These are phyloP conservation scores for Barnettozyma siamensis DNA, from an alignment of 805 yeast genomes.

Conservation along the genomic window DNA sequence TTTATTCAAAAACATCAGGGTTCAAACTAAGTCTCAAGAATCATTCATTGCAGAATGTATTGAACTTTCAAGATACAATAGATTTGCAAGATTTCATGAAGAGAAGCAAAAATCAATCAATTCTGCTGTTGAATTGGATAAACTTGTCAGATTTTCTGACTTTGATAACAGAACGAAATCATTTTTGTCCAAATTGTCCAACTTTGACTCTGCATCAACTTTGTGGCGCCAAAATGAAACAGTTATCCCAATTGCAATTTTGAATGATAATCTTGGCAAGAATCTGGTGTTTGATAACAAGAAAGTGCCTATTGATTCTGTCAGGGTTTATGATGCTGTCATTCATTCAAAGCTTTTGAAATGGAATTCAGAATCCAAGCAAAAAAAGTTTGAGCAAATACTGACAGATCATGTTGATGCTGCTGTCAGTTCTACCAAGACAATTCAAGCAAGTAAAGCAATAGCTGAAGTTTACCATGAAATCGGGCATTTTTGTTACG, in stretches of 20 bases:
- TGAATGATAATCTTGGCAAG: slow-evolving; percentile 29
- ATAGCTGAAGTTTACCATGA: slow-evolving; percentile 46
- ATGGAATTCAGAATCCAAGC: slow-evolving; percentile 70
- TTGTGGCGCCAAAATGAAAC: slow-evolving; percentile 63
- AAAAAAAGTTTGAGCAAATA: slow-evolving; percentile 56
- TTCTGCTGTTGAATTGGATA: slow-evolving; percentile 40
- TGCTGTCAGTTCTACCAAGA: slow-evolving; percentile 12
- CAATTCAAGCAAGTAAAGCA: slow-evolving; percentile 20
- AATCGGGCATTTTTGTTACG: slow-evolving; percentile 70
- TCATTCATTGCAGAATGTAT: slow-evolving; percentile 23
- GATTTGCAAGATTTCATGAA: slow-evolving; percentile 31
- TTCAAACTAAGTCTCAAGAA: slow-evolving; percentile 4
- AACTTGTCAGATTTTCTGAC: slow-evolving; percentile 25
- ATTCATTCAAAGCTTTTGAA: slow-evolving; percentile 42
- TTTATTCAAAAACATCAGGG: slow-evolving; percentile 15
- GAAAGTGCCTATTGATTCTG: slow-evolving; percentile 3
- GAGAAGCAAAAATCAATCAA: slow-evolving; percentile 47
- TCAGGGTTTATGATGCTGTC: slow-evolving; percentile 20
- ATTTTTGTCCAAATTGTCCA: slow-evolving; percentile 12
- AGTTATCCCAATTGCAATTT: slow-evolving; percentile 49
- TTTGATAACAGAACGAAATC: neutral
- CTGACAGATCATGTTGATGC: slow-evolving; percentile 49
- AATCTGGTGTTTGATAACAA: slow-evolving; percentile 6
- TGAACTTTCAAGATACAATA: slow-evolving; percentile 40
- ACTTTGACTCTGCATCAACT: slow-evolving; percentile 49